A percentile compares a stretch with the other conserved stretches of the same genome.
phyloP scores from a whole-genome alignment of 768 basidiomycete genomes.

The Calvatia gigantea region DNA sequence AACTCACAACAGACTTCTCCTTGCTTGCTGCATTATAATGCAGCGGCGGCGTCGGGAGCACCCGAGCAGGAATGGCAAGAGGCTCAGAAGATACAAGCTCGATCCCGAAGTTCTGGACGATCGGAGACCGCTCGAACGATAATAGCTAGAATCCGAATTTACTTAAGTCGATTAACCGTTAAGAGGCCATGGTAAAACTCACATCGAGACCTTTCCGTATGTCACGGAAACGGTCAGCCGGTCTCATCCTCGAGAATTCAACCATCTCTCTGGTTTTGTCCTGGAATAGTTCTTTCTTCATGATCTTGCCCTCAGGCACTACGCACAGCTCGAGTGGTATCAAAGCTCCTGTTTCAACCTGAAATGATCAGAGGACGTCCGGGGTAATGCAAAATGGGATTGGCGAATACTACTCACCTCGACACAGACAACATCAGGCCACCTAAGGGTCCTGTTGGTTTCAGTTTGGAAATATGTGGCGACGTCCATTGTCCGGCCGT shows the following conservation, averaged over 20 bases:
- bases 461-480: constrained; percentile 55
- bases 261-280: constrained; percentile 67
- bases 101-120: constrained; percentile 66
- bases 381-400: background rate
- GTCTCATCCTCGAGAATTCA: constrained; percentile 64
- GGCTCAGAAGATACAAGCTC: constrained; percentile 42
- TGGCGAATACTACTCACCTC: constrained; percentile 47
- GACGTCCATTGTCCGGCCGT: constrained; percentile 54
- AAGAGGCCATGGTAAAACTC: background rate
- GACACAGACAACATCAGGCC: constrained; percentile 62
- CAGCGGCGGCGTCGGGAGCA: constrained; percentile 57
- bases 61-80: constrained; percentile 48
- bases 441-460: constrained; percentile 50
- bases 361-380: background rate
- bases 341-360: constrained; percentile 65
- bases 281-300: constrained; percentile 66
- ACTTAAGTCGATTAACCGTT: background rate
- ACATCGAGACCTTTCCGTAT: constrained; percentile 53
- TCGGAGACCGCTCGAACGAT: constrained; percentile 64
- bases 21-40: constrained; percentile 55
- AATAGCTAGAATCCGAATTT: constrained; percentile 36
- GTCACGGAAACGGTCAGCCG: constrained; percentile 51
- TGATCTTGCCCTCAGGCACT: constrained; percentile 65
- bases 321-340: constrained; percentile 68
- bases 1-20: constrained; percentile 50